These are phyloP conservation scores for Cyathus striatus DNA, from an alignment of 768 basidiomycete genomes.

Conservation along the genomic window DNA sequence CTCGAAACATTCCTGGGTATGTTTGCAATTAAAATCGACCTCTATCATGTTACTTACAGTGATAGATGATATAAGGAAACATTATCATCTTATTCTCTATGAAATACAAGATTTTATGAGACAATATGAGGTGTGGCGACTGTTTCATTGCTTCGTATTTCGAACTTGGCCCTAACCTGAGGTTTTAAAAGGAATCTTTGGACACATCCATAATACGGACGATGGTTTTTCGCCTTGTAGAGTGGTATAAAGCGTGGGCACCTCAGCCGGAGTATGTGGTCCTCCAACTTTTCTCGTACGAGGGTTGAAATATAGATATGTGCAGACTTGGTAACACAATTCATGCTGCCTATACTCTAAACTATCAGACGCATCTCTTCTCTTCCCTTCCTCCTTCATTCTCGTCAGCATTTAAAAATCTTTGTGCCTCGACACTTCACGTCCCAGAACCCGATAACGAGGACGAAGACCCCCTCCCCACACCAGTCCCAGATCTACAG, in stretches of 20 bases:
- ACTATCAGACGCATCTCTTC: slow-evolving; percentile 73
- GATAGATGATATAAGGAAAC: slow-evolving; percentile 59
- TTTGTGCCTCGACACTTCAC: slow-evolving; percentile 57
- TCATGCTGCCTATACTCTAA: slow-evolving; percentile 54
- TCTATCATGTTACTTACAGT: background rate
- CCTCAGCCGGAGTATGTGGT: slow-evolving; percentile 56
- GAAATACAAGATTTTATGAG: slow-evolving; percentile 57
- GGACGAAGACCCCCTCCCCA: background rate
- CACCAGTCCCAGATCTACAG: background rate
- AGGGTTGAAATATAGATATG: slow-evolving; percentile 3
- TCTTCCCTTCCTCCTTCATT: slow-evolving; percentile 68
- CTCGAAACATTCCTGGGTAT: slow-evolving; percentile 70
- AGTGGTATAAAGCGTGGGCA: slow-evolving; percentile 77
- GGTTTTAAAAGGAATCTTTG: slow-evolving; percentile 31
- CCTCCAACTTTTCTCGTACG: background rate
- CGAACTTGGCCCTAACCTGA: background rate
- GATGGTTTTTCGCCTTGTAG: slow-evolving; percentile 54
- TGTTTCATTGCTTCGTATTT: background rate
- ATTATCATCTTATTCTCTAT: slow-evolving; percentile 51
- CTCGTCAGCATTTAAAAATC: slow-evolving; percentile 58
- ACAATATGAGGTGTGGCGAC: slow-evolving; percentile 50
- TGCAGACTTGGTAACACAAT: slow-evolving; percentile 60
- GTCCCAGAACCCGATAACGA: slow-evolving; percentile 15
- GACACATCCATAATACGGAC: slow-evolving; percentile 45
- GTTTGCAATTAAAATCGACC: slow-evolving; percentile 10